Percentiles rank a stretch among this genome's conserved stretches.
phyloP scores from a whole-genome alignment of 495 filamentous ascomycete genomes.

The Pseudotulostoma volvatum region DNA sequence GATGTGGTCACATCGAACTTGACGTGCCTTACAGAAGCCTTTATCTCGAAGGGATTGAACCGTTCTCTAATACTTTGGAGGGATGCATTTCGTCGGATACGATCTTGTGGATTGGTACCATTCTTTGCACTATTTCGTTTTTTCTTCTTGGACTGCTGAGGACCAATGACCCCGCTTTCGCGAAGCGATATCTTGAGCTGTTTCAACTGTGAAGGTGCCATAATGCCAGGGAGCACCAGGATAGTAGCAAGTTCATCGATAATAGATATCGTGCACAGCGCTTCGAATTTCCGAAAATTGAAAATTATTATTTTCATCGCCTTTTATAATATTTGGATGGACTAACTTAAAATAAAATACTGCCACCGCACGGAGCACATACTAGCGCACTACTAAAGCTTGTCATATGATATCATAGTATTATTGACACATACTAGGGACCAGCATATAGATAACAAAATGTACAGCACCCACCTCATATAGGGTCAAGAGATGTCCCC shows the following conservation, averaged over 20 bases:
- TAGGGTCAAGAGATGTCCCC: constrained; percentile 24
- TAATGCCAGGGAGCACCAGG: constrained; percentile 22
- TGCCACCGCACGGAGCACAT: constrained; percentile 18
- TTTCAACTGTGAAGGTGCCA: constrained; percentile 93
- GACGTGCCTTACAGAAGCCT: constrained; percentile 44
- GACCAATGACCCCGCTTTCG: constrained; percentile 74
- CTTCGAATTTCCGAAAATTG: background rate
- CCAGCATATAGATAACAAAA: too few species aligned
- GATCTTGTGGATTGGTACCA: constrained; percentile 39
- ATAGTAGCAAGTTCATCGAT: too few species aligned
- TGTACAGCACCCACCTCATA: too few species aligned
- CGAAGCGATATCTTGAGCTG: constrained; percentile 78
- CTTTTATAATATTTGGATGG: too few species aligned
- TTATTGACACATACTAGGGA: too few species aligned
- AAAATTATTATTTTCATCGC: constrained; percentile 23
- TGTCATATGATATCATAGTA: too few species aligned
- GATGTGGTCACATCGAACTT: constrained; percentile 64
- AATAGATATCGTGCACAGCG: too few species aligned
- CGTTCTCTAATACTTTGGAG: constrained; percentile 75
- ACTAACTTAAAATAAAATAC: constrained; percentile 11
- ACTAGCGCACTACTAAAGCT: too few species aligned
- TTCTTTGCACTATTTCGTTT: constrained; percentile 55
- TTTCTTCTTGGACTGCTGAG: constrained; percentile 83
- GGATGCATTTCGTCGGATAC: constrained; percentile 55
- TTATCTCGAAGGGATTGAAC: constrained; percentile 95